Evolutionary conservation across 495 filamentous ascomycete species (phyloP).

Genomic region (Xylaria bambusicola): DNA sequence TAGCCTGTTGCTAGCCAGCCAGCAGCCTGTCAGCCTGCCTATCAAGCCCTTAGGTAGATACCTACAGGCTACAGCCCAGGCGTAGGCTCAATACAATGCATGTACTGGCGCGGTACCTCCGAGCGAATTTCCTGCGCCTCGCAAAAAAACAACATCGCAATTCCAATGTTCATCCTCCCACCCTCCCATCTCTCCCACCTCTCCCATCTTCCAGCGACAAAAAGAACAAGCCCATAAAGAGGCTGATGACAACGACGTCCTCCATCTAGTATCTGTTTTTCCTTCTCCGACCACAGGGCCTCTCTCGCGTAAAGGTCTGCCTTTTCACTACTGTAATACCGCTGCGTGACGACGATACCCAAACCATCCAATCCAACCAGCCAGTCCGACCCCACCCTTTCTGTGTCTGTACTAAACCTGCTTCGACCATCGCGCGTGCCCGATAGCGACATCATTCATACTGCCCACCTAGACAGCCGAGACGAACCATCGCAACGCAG

Average conservation of each 20-base stretch:
- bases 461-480: not conserved
- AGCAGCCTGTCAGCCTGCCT: no score
- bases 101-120: no score
- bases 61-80: no score
- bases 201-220: not conserved
- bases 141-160: not conserved
- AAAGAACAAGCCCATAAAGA: not conserved
- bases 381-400: constrained; percentile 12
- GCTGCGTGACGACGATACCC: constrained; percentile 15
- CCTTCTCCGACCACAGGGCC: not conserved
- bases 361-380: constrained; percentile 11
- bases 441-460: not conserved
- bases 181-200: not conserved
- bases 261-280: not conserved
- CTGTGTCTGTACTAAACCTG: not conserved
- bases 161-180: not conserved
- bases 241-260: constrained; percentile 7
- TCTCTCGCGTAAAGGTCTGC: not conserved
- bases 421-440: not conserved
- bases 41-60: no score
- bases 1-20: no score
- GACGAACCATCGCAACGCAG: not conserved
- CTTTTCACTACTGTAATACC: not conserved
- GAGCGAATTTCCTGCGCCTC: not conserved
- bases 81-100: no score